These are phyloP conservation scores for Dioszegia crocea DNA, from an alignment of 768 basidiomycete genomes.

Conservation along the genomic window DNA sequence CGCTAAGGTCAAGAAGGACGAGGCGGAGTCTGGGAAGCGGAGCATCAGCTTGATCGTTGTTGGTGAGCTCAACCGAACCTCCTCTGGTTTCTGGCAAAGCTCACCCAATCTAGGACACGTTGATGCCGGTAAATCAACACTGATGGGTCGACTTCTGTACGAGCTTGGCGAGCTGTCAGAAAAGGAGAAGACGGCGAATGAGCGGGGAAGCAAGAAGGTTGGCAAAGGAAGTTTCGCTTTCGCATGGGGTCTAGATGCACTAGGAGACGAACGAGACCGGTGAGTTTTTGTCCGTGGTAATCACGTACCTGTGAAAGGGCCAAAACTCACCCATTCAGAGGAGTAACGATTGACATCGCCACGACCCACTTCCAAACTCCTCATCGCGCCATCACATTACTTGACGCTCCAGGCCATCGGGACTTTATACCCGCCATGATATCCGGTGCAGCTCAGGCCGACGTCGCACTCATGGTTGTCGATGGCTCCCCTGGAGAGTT, in stretches of 20 bases:
- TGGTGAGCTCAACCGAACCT: slow-evolving; percentile 54
- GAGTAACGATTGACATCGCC: slow-evolving; percentile 97
- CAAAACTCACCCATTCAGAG: slow-evolving; percentile 55
- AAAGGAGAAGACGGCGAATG: slow-evolving; percentile 75
- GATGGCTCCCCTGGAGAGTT: slow-evolving; percentile 88
- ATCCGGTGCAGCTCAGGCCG: slow-evolving; percentile 94
- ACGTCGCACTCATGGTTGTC: slow-evolving; percentile 87
- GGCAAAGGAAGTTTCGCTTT: slow-evolving; percentile 96
- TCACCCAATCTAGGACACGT: slow-evolving; percentile 69
- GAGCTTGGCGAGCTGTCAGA: slow-evolving; percentile 85
- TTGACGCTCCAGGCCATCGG: slow-evolving; percentile 94
- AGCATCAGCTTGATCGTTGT: slow-evolving; percentile 84
- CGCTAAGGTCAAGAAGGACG: slow-evolving; percentile 65
- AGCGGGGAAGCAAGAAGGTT: slow-evolving; percentile 78
- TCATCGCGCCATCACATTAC: slow-evolving; percentile 76
- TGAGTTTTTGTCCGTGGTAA: slow-evolving; percentile 46
- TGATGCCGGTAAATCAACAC: slow-evolving; percentile 95
- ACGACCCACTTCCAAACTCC: slow-evolving; percentile 70
- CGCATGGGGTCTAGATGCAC: slow-evolving; percentile 96
- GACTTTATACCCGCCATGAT: slow-evolving; percentile 99
- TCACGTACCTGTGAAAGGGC: neutral
- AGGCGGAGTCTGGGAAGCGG: slow-evolving; percentile 58
- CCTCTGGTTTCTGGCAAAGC: neutral
- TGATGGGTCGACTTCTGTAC: slow-evolving; percentile 91
- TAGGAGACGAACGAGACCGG: slow-evolving; percentile 88